Conservation (phyloP, 345 rosid species). For the Camelina hispida region DNA sequence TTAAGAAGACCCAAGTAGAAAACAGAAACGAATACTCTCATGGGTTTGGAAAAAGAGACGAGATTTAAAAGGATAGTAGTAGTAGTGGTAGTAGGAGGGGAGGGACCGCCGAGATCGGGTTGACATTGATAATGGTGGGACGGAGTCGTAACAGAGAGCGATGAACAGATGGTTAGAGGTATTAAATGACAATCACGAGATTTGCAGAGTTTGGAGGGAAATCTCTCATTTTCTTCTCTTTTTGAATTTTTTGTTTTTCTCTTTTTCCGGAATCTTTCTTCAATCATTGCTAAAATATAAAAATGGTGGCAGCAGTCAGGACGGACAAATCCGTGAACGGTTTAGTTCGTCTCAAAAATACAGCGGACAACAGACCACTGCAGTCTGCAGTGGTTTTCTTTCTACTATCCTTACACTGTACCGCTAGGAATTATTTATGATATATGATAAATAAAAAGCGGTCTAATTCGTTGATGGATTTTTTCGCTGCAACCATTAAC, state of each 20-base stretch:
- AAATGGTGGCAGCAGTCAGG: too few species aligned
- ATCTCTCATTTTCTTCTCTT: background rate
- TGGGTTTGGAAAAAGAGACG: conserved; percentile 27
- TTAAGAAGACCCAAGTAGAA: conserved; percentile 1
- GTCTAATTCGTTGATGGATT: too few species aligned
- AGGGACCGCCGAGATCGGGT: conserved; percentile 22
- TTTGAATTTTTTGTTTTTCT: conserved; percentile 16
- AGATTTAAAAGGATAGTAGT: conserved; percentile 14
- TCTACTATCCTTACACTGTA: too few species aligned
- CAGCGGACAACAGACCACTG: too few species aligned
- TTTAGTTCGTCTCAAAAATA: too few species aligned
- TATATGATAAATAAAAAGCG: too few species aligned
- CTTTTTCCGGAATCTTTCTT: conserved; percentile 25
- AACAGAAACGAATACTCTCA: background rate
- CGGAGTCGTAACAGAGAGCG: conserved; percentile 43
- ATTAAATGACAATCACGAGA: conserved; percentile 49
- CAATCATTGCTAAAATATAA: too few species aligned
- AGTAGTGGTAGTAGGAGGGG: conserved; percentile 33
- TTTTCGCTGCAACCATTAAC: too few species aligned
- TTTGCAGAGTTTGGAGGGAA: conserved; percentile 40
- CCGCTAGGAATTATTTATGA: too few species aligned
- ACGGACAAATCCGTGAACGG: too few species aligned
- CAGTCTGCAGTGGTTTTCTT: too few species aligned
- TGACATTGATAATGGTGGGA: conserved; percentile 49
- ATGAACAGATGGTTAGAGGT: conserved; percentile 42